Percentiles rank a stretch among this genome's conserved stretches.
These are phyloP conservation scores for Ganoderma lucidum DNA, from an alignment of 1,284 basidiomycete genomes.

Conservation along the genomic window DNA sequence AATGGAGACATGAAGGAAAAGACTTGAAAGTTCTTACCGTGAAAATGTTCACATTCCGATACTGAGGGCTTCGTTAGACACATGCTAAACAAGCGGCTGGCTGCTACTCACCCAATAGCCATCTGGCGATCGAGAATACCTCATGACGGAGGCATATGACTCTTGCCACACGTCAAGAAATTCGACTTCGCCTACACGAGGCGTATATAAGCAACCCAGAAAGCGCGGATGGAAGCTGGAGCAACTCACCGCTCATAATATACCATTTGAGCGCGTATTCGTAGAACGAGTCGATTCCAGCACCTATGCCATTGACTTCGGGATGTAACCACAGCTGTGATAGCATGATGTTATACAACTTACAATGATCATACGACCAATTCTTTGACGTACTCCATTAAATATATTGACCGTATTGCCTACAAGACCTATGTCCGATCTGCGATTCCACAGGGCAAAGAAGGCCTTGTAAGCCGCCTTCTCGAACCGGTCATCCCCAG, in stretches of 20 bases:
- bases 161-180: constrained; percentile 95
- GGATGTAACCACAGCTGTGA: constrained; percentile 73
- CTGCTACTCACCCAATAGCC: constrained; percentile 78
- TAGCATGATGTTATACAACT: constrained; percentile 15
- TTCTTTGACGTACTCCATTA: constrained; percentile 66
- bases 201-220: background rate
- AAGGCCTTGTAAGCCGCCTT: constrained; percentile 86
- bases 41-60: constrained; percentile 80
- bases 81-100: constrained; percentile 7
- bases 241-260: constrained; percentile 82
- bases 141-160: constrained; percentile 89
- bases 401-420: constrained; percentile 89
- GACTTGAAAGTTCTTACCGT: constrained; percentile 43
- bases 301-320: constrained; percentile 84
- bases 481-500: constrained; percentile 88
- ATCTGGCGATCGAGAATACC: constrained; percentile 80
- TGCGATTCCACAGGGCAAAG: constrained; percentile 92
- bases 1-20: background rate
- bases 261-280: constrained; percentile 94
- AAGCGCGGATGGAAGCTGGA: background rate
- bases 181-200: constrained; percentile 75
- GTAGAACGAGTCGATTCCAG: constrained; percentile 93
- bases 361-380: constrained; percentile 17
- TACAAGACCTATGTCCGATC: constrained; percentile 82
- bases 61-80: constrained; percentile 48